phyloP scores from a whole-genome alignment of 805 yeast species.

The Wickerhamiella siamensis region DNA sequence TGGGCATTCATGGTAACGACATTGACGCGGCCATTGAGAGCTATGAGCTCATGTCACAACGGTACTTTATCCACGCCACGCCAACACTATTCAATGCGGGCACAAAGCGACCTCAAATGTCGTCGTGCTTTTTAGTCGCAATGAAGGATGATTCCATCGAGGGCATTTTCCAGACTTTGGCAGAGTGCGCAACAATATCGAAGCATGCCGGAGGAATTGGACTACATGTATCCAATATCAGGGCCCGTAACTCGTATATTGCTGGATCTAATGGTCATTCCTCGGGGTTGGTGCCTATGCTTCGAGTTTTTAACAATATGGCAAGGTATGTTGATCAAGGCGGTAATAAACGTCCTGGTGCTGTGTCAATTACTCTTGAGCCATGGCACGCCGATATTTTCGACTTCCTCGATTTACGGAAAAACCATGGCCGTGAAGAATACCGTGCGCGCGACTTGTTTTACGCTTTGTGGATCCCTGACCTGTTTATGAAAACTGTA shows the following conservation, averaged over 20 bases:
- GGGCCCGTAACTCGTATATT: slow-evolving; percentile 70
- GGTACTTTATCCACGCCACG: slow-evolving; percentile 80
- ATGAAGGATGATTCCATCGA: slow-evolving; percentile 88
- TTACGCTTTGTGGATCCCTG: slow-evolving; percentile 88
- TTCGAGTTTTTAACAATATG: slow-evolving; percentile 82
- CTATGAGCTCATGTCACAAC: slow-evolving; percentile 66
- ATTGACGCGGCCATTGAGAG: slow-evolving; percentile 54
- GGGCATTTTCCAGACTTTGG: slow-evolving; percentile 77
- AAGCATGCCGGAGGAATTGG: slow-evolving; percentile 94
- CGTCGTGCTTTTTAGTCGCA: slow-evolving; percentile 80
- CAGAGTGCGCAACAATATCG: slow-evolving; percentile 75
- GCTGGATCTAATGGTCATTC: slow-evolving; percentile 80
- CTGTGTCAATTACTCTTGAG: slow-evolving; percentile 79
- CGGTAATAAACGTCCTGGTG: slow-evolving; percentile 93
- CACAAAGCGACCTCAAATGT: slow-evolving; percentile 60
- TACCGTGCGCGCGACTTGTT: slow-evolving; percentile 81
- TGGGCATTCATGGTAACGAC: slow-evolving; percentile 68
- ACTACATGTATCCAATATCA: slow-evolving; percentile 67
- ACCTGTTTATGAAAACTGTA: slow-evolving; percentile 79
- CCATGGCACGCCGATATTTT: slow-evolving; percentile 93
- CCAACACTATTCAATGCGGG: slow-evolving; percentile 91
- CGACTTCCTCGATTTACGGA: slow-evolving; percentile 66
- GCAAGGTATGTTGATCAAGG: slow-evolving; percentile 96
- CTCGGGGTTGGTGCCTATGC: slow-evolving; percentile 83
- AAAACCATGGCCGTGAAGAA: slow-evolving; percentile 91